Percentiles rank a stretch among this genome's conserved stretches.
Conservation (phyloP, 306 rosid genomes). For the Sicyos edulis region DNA sequence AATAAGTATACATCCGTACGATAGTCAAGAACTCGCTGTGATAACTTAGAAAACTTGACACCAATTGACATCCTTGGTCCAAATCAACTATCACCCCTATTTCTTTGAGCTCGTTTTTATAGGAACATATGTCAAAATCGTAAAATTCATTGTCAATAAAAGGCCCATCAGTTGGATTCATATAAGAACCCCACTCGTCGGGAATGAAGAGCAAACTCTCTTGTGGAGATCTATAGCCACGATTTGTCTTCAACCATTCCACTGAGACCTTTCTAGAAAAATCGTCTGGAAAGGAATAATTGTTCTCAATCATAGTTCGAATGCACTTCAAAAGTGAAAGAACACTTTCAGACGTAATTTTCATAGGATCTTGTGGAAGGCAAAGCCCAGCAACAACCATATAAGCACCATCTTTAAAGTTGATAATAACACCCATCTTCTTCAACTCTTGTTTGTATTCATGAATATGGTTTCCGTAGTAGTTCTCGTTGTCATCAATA, state of each 20-base stretch:
- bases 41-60: slow-evolving; percentile 37
- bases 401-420: slow-evolving; percentile 41
- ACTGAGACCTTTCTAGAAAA: slow-evolving; percentile 33
- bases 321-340: slow-evolving; percentile 53
- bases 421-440: slow-evolving; percentile 43
- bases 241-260: slow-evolving; percentile 58
- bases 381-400: slow-evolving; percentile 34
- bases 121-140: slow-evolving; percentile 36
- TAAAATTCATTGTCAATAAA: slow-evolving; percentile 52
- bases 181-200: slow-evolving; percentile 28
- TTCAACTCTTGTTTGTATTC: slow-evolving; percentile 48
- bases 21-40: slow-evolving; percentile 31
- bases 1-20: slow-evolving; percentile 39
- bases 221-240: slow-evolving; percentile 45
- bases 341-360: slow-evolving; percentile 34
- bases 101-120: slow-evolving; percentile 41
- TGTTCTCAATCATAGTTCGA: slow-evolving; percentile 14
- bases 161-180: slow-evolving; percentile 54
- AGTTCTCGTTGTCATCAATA: slow-evolving; percentile 35
- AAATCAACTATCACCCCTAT: slow-evolving; percentile 46
- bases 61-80: slow-evolving; percentile 33
- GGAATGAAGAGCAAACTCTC: slow-evolving; percentile 46
- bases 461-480: slow-evolving; percentile 39
- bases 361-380: slow-evolving; percentile 35
- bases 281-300: slow-evolving; percentile 22